Conservation (phyloP, 2,329 filamentous ascomycete species). For the Ceratocystis harringtonii region DNA sequence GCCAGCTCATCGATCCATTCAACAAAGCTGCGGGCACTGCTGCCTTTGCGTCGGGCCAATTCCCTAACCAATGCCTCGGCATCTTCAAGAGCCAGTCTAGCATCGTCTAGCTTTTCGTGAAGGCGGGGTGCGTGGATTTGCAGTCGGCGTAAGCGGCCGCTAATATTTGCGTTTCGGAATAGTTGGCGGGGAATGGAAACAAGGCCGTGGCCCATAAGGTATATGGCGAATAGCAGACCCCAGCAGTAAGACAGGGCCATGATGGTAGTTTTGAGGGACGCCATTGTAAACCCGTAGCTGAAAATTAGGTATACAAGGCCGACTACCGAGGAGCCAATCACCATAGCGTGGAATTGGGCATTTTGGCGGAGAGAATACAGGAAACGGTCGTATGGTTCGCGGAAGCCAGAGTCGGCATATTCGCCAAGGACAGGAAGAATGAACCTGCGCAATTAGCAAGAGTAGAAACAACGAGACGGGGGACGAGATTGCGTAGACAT, state of each 20-base stretch:
- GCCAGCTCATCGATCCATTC: slow-evolving; percentile 95
- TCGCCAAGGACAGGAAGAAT: slow-evolving; percentile 87
- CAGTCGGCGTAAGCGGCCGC: slow-evolving; percentile 55
- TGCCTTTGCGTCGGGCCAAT: slow-evolving; percentile 60
- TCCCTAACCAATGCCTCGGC: slow-evolving; percentile 69
- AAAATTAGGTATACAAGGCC: slow-evolving; percentile 75
- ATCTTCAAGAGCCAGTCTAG: slow-evolving; percentile 62
- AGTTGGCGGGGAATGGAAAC: slow-evolving; percentile 77
- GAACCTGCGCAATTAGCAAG: slow-evolving; percentile 40
- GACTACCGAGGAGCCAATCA: slow-evolving; percentile 52
- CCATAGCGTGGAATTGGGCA: slow-evolving; percentile 72
- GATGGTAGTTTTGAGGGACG: slow-evolving; percentile 63
- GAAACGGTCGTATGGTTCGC: slow-evolving; percentile 66
- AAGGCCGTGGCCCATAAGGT: slow-evolving; percentile 92
- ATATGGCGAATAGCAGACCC: slow-evolving; percentile 82
- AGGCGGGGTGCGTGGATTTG: slow-evolving; percentile 66
- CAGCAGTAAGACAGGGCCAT: slow-evolving; percentile 95
- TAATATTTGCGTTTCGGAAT: slow-evolving; percentile 64
- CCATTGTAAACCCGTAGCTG: slow-evolving; percentile 56
- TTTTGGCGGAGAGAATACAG: slow-evolving; percentile 77
- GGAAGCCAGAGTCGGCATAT: slow-evolving; percentile 86
- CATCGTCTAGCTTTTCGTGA: slow-evolving; percentile 78
- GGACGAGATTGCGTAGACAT: slow-evolving; percentile 21
- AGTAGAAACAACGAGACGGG: not conserved
- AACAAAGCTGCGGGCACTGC: slow-evolving; percentile 57